Conservation (phyloP, 1,139 yeast species). For the Yamadazyma friedrichii region DNA sequence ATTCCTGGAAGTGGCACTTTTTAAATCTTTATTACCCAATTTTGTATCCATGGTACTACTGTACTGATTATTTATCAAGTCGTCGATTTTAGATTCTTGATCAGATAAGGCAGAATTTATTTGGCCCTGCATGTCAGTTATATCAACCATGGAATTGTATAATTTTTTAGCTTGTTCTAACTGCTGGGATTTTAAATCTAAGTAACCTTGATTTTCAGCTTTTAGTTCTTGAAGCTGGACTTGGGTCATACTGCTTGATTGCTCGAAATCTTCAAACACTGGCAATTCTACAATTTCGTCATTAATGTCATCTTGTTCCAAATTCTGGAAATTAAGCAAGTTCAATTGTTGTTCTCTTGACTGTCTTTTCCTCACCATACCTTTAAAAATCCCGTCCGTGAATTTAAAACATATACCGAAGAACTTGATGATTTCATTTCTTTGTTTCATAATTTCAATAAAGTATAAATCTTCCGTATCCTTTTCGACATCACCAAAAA, state of each 20-base stretch:
- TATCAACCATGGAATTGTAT: conserved; percentile 78
- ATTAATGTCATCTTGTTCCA: conserved; percentile 25
- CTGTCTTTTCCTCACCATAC: conserved; percentile 43
- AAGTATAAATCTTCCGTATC: conserved; percentile 27
- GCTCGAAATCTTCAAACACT: not conserved
- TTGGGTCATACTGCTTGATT: conserved; percentile 34
- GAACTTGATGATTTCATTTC: conserved; percentile 41
- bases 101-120: conserved; percentile 70
- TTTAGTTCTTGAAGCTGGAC: conserved; percentile 70
- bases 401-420: conserved; percentile 34
- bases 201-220: conserved; percentile 67
- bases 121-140: conserved; percentile 76
- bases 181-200: conserved; percentile 63
- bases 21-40: conserved; percentile 72
- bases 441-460: conserved; percentile 26
- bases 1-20: conserved; percentile 68
- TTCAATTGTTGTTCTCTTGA: conserved; percentile 42
- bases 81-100: conserved; percentile 73
- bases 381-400: conserved; percentile 35
- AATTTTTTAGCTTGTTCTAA: conserved; percentile 65
- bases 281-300: not conserved
- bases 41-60: conserved; percentile 66
- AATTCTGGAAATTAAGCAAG: conserved; percentile 41
- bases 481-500: conserved; percentile 32
- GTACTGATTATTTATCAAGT: conserved; percentile 68